Evolutionary conservation across 345 rosid species (phyloP).

Genomic region (Moricandia arvensis): DNA sequence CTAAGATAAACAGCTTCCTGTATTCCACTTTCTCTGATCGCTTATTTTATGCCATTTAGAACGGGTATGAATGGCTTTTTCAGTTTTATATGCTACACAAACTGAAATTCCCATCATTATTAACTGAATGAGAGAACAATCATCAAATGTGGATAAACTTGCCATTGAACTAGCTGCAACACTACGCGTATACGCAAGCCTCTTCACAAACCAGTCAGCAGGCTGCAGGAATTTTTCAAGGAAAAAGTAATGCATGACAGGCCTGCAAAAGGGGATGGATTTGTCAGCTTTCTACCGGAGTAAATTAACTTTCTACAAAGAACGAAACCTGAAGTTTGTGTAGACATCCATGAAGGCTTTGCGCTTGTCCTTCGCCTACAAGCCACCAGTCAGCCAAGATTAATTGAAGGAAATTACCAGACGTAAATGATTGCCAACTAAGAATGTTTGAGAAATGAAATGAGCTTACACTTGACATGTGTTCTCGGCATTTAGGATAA

Average conservation of each 20-base stretch:
- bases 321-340: slow-evolving; percentile 76
- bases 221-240: slow-evolving; percentile 86
- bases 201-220: slow-evolving; percentile 97
- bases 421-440: slow-evolving; percentile 21
- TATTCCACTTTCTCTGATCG: slow-evolving; percentile 7
- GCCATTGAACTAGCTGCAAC: slow-evolving; percentile 98
- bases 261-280: slow-evolving; percentile 54
- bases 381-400: slow-evolving; percentile 17
- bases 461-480: slow-evolving; percentile 68
- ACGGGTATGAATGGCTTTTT: neutral
- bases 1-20: neutral
- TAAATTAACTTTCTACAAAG: slow-evolving; percentile 9
- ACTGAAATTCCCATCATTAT: neutral
- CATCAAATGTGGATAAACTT: slow-evolving; percentile 25
- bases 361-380: slow-evolving; percentile 82
- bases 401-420: neutral
- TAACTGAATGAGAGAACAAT: slow-evolving; percentile 6
- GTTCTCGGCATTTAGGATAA: slow-evolving; percentile 74
- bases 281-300: slow-evolving; percentile 17
- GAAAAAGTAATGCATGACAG: slow-evolving; percentile 95
- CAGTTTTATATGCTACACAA: neutral
- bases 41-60: neutral
- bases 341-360: slow-evolving; percentile 80
- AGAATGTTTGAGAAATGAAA: slow-evolving; percentile 14
- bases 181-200: slow-evolving; percentile 95